Percentiles rank a stretch among this genome's conserved stretches.
phyloP scores from a whole-genome alignment of 805 yeast genomes.

The Tetrapisispora fleetii region DNA sequence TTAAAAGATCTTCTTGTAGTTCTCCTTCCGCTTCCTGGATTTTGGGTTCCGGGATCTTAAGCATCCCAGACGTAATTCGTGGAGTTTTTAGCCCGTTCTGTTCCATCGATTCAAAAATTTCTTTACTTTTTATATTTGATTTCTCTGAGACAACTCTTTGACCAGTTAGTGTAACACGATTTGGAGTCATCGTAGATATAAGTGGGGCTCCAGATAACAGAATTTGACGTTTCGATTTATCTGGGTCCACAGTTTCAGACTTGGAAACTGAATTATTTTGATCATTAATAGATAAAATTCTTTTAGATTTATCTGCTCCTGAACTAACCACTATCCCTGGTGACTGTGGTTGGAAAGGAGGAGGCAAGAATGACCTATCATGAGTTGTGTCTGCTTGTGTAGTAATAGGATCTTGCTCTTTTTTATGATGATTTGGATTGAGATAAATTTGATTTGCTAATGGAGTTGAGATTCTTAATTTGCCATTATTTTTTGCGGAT shows the following conservation, averaged over 20 bases:
- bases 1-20: conserved; percentile 31
- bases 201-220: conserved; percentile 27
- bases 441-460: conserved; percentile 34
- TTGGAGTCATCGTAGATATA: conserved; percentile 21
- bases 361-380: conserved; percentile 29
- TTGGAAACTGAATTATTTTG: conserved; percentile 30
- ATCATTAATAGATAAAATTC: conserved; percentile 21
- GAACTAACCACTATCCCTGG: conserved; percentile 32
- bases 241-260: conserved; percentile 31
- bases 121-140: background rate
- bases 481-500: conserved; percentile 11
- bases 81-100: conserved; percentile 10
- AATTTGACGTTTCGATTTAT: conserved; percentile 28
- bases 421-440: conserved; percentile 7
- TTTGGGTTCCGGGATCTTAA: conserved; percentile 36
- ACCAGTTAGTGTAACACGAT: conserved; percentile 19
- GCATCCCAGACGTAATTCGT: conserved; percentile 36
- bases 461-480: conserved; percentile 31
- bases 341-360: conserved; percentile 30
- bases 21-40: conserved; percentile 32
- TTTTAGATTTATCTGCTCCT: conserved; percentile 22
- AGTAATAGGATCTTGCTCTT: conserved; percentile 17
- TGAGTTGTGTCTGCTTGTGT: conserved; percentile 21
- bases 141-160: conserved; percentile 23
- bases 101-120: background rate